Evolutionary conservation across 2,329 filamentous ascomycete species (phyloP).

Genomic region (Pyrenochaeta sp.): DNA sequence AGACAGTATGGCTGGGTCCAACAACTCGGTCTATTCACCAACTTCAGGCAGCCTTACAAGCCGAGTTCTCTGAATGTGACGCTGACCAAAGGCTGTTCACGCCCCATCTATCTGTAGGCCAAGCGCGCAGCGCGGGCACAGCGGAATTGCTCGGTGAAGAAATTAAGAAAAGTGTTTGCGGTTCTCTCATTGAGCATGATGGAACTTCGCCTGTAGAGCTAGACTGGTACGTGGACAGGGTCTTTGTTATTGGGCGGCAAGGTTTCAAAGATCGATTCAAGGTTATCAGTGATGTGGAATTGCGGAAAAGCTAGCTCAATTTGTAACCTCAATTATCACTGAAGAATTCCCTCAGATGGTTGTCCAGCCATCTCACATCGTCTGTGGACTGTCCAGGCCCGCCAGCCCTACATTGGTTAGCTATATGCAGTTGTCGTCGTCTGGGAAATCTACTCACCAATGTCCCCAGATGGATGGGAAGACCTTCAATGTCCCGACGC

Average conservation of each 20-base stretch:
- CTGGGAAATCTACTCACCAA: constrained; percentile 53
- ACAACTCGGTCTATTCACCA: constrained; percentile 16
- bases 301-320: constrained; percentile 13
- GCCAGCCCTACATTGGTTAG: constrained; percentile 43
- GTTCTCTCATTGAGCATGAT: constrained; percentile 1
- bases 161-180: constrained; percentile 20
- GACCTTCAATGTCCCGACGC: constrained; percentile 62
- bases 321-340: constrained; percentile 22
- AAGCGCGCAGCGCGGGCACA: constrained; percentile 23
- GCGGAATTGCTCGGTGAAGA: constrained; percentile 20
- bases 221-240: constrained; percentile 35
- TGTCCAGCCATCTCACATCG: constrained; percentile 77
- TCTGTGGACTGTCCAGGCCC: constrained; percentile 74
- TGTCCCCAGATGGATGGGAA: constrained; percentile 73
- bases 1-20: constrained; percentile 37
- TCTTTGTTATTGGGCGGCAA: constrained; percentile 38
- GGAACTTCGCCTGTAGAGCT: constrained; percentile 13
- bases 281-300: constrained; percentile 25
- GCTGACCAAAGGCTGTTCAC: constrained; percentile 29
- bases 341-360: constrained; percentile 65
- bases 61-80: constrained; percentile 34
- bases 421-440: background rate
- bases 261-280: constrained; percentile 35
- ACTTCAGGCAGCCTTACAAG: constrained; percentile 37
- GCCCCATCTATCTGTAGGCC: constrained; percentile 40